These are phyloP conservation scores for Fagopyrum homotropicum DNA, from an alignment of 148 eudicot genomes.

Conservation along the genomic window DNA sequence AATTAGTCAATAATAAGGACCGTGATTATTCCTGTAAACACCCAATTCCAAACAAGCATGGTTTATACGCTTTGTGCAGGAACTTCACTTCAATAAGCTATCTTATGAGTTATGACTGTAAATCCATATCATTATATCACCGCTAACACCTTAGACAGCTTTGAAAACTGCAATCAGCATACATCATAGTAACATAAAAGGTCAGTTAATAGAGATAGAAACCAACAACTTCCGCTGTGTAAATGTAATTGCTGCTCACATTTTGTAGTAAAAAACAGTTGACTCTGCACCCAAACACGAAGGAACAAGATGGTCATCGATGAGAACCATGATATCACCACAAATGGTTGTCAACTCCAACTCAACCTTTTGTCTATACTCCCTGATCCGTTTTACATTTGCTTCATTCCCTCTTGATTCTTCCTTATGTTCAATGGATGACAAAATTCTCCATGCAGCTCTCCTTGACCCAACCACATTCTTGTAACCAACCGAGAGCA, in stretches of 20 bases:
- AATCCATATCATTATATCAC: too few relatives aligned
- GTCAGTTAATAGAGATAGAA: not conserved
- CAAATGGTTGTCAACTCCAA: constrained; percentile 24
- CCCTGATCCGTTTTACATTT: constrained; percentile 29
- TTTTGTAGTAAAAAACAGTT: constrained; percentile 33
- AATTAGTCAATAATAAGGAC: not conserved
- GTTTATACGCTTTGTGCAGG: not conserved
- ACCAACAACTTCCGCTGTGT: not conserved
- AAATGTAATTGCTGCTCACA: constrained; percentile 11
- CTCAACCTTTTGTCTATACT: constrained; percentile 33
- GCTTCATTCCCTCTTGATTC: constrained; percentile 32
- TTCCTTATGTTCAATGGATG: constrained; percentile 34
- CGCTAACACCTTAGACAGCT: not conserved
- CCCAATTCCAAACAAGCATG: not conserved
- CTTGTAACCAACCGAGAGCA: constrained; percentile 37
- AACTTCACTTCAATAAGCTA: too few relatives aligned
- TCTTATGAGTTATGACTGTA: too few relatives aligned
- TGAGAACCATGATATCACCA: constrained; percentile 29
- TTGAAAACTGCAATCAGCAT: not conserved
- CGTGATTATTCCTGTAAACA: not conserved
- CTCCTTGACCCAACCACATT: constrained; percentile 34
- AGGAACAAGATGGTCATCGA: constrained; percentile 37
- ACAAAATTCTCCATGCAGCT: constrained; percentile 35
- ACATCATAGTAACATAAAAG: too few relatives aligned
- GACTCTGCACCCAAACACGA: constrained; percentile 31